Conservation (phyloP, 306 rosid genomes). For the Rubus parviflorus region DNA sequence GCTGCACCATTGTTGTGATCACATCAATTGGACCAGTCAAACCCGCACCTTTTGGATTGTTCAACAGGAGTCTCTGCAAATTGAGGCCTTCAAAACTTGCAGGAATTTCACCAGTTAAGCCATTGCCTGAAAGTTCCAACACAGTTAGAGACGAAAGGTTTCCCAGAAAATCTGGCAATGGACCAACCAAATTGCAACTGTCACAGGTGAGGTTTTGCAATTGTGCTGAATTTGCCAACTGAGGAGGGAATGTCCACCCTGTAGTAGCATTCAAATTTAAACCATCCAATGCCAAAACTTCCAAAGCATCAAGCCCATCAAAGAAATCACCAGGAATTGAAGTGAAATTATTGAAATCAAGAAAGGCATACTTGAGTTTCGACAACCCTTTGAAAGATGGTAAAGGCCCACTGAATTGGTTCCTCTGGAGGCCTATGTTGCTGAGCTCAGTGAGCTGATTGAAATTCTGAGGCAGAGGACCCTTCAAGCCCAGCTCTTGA, state of each 20-base stretch:
- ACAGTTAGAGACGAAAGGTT: slow-evolving; percentile 55
- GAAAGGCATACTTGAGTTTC: slow-evolving; percentile 41
- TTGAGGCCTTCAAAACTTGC: slow-evolving; percentile 27
- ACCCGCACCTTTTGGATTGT: slow-evolving; percentile 57
- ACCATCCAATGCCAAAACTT: slow-evolving; percentile 70
- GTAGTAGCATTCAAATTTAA: slow-evolving; percentile 50
- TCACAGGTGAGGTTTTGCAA: slow-evolving; percentile 63
- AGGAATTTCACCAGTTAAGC: slow-evolving; percentile 59
- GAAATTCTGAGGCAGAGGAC: slow-evolving; percentile 66
- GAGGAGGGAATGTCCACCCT: slow-evolving; percentile 71
- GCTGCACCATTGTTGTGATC: slow-evolving; percentile 60
- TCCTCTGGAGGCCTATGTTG: slow-evolving; percentile 79
- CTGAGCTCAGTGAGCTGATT: slow-evolving; percentile 62
- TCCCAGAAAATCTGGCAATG: slow-evolving; percentile 71
- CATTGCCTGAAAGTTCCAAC: slow-evolving; percentile 61
- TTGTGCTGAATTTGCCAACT: slow-evolving; percentile 46
- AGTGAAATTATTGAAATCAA: slow-evolving; percentile 69
- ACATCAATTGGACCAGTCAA: slow-evolving; percentile 64
- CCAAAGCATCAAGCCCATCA: slow-evolving; percentile 52
- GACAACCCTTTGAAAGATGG: slow-evolving; percentile 66
- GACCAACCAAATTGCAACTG: slow-evolving; percentile 70
- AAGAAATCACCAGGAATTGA: slow-evolving; percentile 79
- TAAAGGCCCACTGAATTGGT: slow-evolving; percentile 56
- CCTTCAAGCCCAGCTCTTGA: slow-evolving; percentile 54
- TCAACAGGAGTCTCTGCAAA: slow-evolving; percentile 69